Evolutionary conservation across 2,329 filamentous ascomycete species (phyloP).

Genomic region (Cordyceps sp.): DNA sequence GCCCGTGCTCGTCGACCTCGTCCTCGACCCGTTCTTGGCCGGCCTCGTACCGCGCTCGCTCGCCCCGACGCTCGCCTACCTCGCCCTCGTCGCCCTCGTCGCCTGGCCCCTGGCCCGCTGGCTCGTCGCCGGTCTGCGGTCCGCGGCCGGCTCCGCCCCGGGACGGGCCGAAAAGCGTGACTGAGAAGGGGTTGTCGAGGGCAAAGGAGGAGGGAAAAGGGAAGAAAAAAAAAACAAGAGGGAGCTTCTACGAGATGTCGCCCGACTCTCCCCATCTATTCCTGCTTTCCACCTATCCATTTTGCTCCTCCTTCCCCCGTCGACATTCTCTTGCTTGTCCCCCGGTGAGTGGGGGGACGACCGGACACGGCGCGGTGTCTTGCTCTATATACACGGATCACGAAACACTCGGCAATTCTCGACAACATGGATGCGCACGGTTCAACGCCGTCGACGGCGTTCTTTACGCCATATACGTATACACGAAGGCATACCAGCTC

Average conservation of each 20-base stretch:
- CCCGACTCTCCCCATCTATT: too few relatives aligned
- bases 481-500: too few relatives aligned
- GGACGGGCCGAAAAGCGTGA: constrained; percentile 21
- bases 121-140: constrained; percentile 11
- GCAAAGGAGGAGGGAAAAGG: neutral
- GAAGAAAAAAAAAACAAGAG: constrained; percentile 2
- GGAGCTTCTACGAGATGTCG: neutral
- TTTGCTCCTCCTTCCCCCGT: too few relatives aligned
- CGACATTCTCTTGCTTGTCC: too few relatives aligned
- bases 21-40: constrained; percentile 72
- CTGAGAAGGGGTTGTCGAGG: too few relatives aligned
- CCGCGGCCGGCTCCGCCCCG: constrained; percentile 9
- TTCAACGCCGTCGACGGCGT: neutral
- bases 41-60: constrained; percentile 71
- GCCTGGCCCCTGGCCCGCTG: constrained; percentile 26
- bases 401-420: constrained; percentile 6
- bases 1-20: constrained; percentile 60
- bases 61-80: constrained; percentile 52
- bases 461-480: neutral
- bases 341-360: too few relatives aligned
- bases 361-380: constrained; percentile 3
- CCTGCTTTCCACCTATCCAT: too few relatives aligned
- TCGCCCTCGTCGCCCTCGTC: constrained; percentile 39
- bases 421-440: neutral
- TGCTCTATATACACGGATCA: constrained; percentile 14